Evolutionary conservation across 2,329 filamentous ascomycete species (phyloP).

Genomic region (Daldinia sp.): DNA sequence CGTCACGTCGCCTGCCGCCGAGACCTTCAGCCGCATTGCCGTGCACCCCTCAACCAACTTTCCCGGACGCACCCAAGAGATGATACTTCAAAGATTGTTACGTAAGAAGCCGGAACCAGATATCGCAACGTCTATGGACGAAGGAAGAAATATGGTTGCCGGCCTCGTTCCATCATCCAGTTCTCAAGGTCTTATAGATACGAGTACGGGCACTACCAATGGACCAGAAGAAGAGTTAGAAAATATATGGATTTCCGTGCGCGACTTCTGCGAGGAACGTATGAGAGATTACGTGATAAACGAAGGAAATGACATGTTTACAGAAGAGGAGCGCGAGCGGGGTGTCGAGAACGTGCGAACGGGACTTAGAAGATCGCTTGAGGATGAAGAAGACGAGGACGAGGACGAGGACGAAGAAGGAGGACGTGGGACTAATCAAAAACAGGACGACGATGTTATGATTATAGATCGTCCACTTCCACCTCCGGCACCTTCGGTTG

Average conservation of each 20-base stretch:
- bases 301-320: constrained; percentile 72
- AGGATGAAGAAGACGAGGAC: constrained; percentile 63
- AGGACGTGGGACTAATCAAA: constrained; percentile 14
- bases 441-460: constrained; percentile 44
- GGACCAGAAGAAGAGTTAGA: constrained; percentile 47
- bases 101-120: constrained; percentile 85
- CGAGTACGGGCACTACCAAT: constrained; percentile 47
- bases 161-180: not conserved
- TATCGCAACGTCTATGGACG: constrained; percentile 76
- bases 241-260: constrained; percentile 50
- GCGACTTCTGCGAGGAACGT: constrained; percentile 45
- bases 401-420: constrained; percentile 59
- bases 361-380: constrained; percentile 66
- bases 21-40: constrained; percentile 74
- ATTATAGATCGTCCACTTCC: constrained; percentile 44
- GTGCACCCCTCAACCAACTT: constrained; percentile 80
- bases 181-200: not conserved
- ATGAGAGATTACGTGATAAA: constrained; percentile 51
- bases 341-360: constrained; percentile 77
- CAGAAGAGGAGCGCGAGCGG: constrained; percentile 70
- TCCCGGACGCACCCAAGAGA: constrained; percentile 73
- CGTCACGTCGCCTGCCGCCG: constrained; percentile 69
- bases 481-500: constrained; percentile 42
- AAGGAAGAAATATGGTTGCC: constrained; percentile 60
- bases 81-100: constrained; percentile 72